phyloP scores from a whole-genome alignment of 768 basidiomycete genomes.

The Calocera viscosa region DNA sequence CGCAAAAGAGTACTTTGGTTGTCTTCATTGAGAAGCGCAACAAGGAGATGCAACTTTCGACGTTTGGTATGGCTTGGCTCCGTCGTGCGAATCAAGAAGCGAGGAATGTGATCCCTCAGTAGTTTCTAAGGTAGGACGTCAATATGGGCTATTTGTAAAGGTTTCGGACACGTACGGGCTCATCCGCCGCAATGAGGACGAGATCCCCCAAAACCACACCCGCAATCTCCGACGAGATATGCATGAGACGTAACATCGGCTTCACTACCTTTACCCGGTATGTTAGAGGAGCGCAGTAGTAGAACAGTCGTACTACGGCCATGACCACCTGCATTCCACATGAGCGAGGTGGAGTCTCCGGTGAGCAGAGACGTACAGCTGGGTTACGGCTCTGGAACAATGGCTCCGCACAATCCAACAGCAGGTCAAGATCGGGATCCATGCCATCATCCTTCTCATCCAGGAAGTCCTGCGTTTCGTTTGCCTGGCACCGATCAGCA shows the following conservation, averaged over 20 bases:
- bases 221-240: slow-evolving; percentile 55
- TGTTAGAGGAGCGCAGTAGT: slow-evolving; percentile 54
- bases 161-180: slow-evolving; percentile 42
- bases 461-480: slow-evolving; percentile 20
- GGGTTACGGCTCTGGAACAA: slow-evolving; percentile 79
- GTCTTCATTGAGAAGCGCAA: slow-evolving; percentile 49
- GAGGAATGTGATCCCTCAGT: slow-evolving; percentile 47
- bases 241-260: slow-evolving; percentile 64
- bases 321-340: slow-evolving; percentile 52
- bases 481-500: slow-evolving; percentile 18
- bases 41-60: slow-evolving; percentile 62
- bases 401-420: slow-evolving; percentile 59
- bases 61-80: slow-evolving; percentile 57
- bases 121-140: slow-evolving; percentile 36
- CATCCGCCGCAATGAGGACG: slow-evolving; percentile 45
- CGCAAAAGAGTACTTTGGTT: slow-evolving; percentile 60
- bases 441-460: slow-evolving; percentile 42
- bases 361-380: slow-evolving; percentile 42
- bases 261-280: slow-evolving; percentile 45
- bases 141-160: neutral
- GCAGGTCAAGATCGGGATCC: slow-evolving; percentile 65
- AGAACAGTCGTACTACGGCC: slow-evolving; percentile 58
- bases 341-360: neutral
- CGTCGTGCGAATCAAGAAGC: slow-evolving; percentile 56
- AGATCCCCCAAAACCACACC: slow-evolving; percentile 64